A percentile compares a stretch with the other conserved stretches of the same genome.
These are phyloP conservation scores for Chaetomium cochliodes DNA, from an alignment of 495 filamentous ascomycete genomes.

Conservation along the genomic window DNA sequence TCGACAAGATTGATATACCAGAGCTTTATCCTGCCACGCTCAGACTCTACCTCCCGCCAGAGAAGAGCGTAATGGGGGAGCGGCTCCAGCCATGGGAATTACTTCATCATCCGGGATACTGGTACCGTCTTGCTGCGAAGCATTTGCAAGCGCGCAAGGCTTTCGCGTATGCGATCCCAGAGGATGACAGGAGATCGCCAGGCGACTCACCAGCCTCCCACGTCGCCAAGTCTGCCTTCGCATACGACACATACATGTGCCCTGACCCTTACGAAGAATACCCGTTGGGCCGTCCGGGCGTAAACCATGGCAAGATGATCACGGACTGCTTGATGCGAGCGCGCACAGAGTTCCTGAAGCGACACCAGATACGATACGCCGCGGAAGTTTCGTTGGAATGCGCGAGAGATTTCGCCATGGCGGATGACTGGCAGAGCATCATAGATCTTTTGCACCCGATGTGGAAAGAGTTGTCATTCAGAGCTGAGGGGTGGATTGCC, in stretches of 20 bases:
- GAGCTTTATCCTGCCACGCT: constrained; percentile 41
- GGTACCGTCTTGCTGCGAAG: constrained; percentile 69
- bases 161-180: constrained; percentile 66
- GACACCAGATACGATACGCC: constrained; percentile 61
- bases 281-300: constrained; percentile 54
- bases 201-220: constrained; percentile 65
- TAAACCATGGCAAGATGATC: constrained; percentile 65
- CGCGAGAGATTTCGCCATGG: constrained; percentile 63
- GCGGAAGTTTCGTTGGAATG: constrained; percentile 68
- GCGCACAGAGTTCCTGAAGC: constrained; percentile 61
- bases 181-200: constrained; percentile 68
- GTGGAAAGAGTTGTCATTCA: constrained; percentile 72
- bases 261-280: constrained; percentile 72
- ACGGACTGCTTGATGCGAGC: constrained; percentile 59
- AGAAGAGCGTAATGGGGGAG: constrained; percentile 68
- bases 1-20: constrained; percentile 58
- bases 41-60: constrained; percentile 58
- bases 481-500: constrained; percentile 77
- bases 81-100: constrained; percentile 71
- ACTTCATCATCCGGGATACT: constrained; percentile 86
- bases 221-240: constrained; percentile 64
- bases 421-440: constrained; percentile 63
- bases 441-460: constrained; percentile 64
- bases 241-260: constrained; percentile 84
- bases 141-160: constrained; percentile 59